Evolutionary conservation across 805 yeast genomes (phyloP).

Genomic region (Candida xyloterini): DNA sequence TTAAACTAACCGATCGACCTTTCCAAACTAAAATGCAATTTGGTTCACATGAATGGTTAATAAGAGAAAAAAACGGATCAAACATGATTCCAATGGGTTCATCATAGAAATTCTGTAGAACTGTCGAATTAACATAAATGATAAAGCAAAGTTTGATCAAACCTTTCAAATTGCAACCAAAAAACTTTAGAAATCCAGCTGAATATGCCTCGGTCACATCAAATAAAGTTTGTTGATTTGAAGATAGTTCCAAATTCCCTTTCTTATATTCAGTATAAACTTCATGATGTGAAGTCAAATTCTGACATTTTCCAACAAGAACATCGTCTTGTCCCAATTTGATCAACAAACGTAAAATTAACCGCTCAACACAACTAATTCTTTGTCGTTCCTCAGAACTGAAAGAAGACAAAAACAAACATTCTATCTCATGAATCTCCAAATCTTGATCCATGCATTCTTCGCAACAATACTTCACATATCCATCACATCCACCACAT

Average conservation of each 20-base stretch:
- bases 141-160: constrained; percentile 18
- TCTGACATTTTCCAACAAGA: constrained; percentile 13
- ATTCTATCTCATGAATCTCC: constrained; percentile 16
- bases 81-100: constrained; percentile 35
- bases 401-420: constrained; percentile 9
- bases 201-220: constrained; percentile 15
- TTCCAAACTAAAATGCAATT: constrained; percentile 30
- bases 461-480: constrained; percentile 17
- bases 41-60: constrained; percentile 42
- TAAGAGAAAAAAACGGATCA: constrained; percentile 37
- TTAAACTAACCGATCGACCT: constrained; percentile 18
- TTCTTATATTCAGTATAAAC: constrained; percentile 9
- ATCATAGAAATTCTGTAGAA: constrained; percentile 25
- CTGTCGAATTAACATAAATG: constrained; percentile 32
- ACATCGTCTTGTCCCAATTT: constrained; percentile 4
- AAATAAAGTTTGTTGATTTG: constrained; percentile 15
- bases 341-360: constrained; percentile 11
- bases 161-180: constrained; percentile 17
- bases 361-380: constrained; percentile 15
- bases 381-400: constrained; percentile 1
- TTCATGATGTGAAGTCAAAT: constrained; percentile 25
- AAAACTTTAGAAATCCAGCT: constrained; percentile 14
- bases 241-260: neutral
- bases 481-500: constrained; percentile 10
- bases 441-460: constrained; percentile 15